Evolutionary conservation across 139 green algal genomes (phyloP), one percentile per base, ranked within the genome.

Genomic region (Parachlorella kessleri): DNA sequence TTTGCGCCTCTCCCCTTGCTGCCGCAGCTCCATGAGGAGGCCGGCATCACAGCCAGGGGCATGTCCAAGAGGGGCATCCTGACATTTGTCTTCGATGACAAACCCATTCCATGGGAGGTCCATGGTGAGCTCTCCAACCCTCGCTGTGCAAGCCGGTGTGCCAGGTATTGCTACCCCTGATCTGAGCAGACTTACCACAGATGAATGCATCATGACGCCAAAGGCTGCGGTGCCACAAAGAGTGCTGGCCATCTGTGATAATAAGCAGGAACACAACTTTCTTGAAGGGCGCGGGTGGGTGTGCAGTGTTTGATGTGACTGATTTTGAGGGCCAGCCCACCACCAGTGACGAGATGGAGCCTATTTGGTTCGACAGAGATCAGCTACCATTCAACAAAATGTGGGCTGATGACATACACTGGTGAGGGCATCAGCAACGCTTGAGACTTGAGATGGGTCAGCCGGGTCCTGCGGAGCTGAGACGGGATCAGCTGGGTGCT

Each of bases 271-370:
- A n/a, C n/a, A n/a, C n/a, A n/a, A n/a, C n/a, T n/a, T n/a, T n/a
- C n/a, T n/a, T n/a, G n/a, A n/a, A n/a, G n/a, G n/a, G n/a, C n/a
- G n/a, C n/a, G n/a, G n/a, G n/a, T n/a, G n/a, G n/a, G n/a, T n/a
- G 28, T 40, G 74, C 76, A 88, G 86, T 93, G 9, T 91, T 87
- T 41, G 33, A 77, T 3, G 70, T 75, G n/a, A 42, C 55, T 9
- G 70, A 76, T 24, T 89, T 78, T 21, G 40, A 40, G 2, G 90
- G 88, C 0, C 64, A 87, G 36, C 86, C 86, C 0, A 70, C 39
- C 18, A 75, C 89, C 30, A 86, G 81, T 14, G 88, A 94, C 21
- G 90, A 94, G 67, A 93, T 94, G 90, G 54, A 40, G 10, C 88
- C 90, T 0, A 36, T 77, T 23, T 94, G 85, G 83, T 90, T 93